Conservation (phyloP, 2,329 filamentous ascomycete genomes). For the Trichoderma atrobrunneum region DNA sequence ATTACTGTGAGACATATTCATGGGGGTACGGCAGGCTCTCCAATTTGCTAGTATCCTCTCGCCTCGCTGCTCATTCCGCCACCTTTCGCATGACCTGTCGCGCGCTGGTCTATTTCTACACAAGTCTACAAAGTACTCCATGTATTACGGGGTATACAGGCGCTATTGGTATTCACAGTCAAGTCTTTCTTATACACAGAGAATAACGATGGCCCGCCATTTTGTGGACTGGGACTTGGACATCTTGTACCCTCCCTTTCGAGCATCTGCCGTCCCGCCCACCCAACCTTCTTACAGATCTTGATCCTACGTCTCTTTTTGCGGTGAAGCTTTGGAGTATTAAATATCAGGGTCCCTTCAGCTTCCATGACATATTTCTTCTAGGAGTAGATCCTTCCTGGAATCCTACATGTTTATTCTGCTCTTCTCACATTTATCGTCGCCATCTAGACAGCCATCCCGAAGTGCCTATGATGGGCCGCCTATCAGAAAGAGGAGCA, state of each 20-base stretch:
- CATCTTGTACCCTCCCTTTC: background rate
- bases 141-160: background rate
- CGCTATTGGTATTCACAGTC: background rate
- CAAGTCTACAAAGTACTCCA: background rate
- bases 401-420: background rate
- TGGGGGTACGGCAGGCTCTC: background rate
- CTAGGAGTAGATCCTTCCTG: too few relatives aligned
- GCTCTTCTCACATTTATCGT: background rate
- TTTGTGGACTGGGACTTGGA: background rate
- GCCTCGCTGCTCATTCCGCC: background rate
- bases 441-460: background rate
- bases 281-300: background rate
- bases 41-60: background rate
- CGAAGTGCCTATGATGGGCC: background rate
- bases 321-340: background rate
- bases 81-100: background rate
- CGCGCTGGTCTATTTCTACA: background rate
- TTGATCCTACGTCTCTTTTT: background rate
- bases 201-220: background rate
- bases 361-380: too few relatives aligned
- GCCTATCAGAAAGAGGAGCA: background rate
- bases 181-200: background rate
- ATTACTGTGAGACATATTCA: constrained; percentile 11
- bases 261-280: background rate
- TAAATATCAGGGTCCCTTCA: background rate